phyloP scores from a whole-genome alignment of 768 basidiomycete species.

The Sporobolomyces roseus region DNA sequence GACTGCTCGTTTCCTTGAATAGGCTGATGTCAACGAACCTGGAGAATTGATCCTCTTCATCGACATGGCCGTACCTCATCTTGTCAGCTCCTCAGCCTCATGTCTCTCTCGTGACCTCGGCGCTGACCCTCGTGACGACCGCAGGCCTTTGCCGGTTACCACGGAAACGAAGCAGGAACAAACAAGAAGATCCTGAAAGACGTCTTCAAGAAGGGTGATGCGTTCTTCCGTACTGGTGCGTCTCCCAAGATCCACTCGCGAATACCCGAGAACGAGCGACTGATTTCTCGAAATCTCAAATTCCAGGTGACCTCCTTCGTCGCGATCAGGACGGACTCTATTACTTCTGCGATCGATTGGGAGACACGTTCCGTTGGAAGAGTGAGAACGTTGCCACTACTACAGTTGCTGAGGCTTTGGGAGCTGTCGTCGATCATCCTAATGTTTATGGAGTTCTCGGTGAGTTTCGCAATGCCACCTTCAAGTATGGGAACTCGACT shows the following conservation, averaged over 20 bases:
- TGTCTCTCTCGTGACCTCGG: not conserved
- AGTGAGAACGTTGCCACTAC: conserved; percentile 36
- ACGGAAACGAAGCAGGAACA: conserved; percentile 28
- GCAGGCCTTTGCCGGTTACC: conserved; percentile 30
- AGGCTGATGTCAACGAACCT: conserved; percentile 15
- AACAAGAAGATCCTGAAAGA: conserved; percentile 41
- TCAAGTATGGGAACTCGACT: not conserved
- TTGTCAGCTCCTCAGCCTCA: conserved; percentile 8
- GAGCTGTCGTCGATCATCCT: conserved; percentile 23
- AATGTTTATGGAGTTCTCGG: conserved; percentile 38
- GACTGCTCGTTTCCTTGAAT: not conserved
- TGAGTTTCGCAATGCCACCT: not conserved
- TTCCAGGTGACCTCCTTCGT: conserved; percentile 34
- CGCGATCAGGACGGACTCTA: conserved; percentile 18
- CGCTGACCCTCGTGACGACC: not conserved
- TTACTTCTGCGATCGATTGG: conserved; percentile 37
- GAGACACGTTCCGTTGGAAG: conserved; percentile 41
- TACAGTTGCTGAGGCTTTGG: conserved; percentile 29
- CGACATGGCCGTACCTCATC: conserved; percentile 13
- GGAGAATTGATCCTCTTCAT: conserved; percentile 38
- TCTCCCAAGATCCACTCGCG: not conserved
- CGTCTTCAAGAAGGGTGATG: conserved; percentile 35
- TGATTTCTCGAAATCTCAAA: no score
- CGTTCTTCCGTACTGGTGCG: conserved; percentile 1
- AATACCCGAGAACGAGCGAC: not conserved